These are phyloP conservation scores for Eucalyptus pauciflora DNA, from an alignment of 345 rosid species.

Conservation along the genomic window DNA sequence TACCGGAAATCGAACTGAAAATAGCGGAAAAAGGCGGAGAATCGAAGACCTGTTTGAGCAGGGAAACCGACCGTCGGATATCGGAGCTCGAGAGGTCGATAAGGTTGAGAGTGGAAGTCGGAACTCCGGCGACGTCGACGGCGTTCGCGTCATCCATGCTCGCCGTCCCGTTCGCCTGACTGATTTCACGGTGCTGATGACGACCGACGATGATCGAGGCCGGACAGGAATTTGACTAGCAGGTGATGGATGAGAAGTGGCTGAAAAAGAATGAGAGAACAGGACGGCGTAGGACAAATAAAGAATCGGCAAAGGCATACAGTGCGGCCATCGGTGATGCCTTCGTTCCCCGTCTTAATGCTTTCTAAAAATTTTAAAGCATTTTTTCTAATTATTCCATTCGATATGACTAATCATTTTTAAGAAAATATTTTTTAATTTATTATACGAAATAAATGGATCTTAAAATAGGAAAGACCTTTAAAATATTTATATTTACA, in stretches of 20 bases:
- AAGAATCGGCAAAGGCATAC: neutral
- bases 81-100: neutral
- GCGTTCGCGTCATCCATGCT: neutral
- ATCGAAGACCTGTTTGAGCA: constrained; percentile 1
- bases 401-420: too few species aligned
- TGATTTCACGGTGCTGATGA: neutral
- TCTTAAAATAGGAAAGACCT: too few species aligned
- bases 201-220: neutral
- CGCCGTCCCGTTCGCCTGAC: neutral
- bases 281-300: too few species aligned
- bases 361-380: too few species aligned
- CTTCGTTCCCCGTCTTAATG: too few species aligned
- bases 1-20: neutral
- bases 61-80: constrained; percentile 14
- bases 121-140: neutral
- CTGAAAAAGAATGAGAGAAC: too few species aligned
- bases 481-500: too few species aligned
- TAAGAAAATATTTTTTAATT: too few species aligned
- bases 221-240: neutral
- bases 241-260: too few species aligned
- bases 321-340: too few species aligned
- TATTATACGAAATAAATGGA: too few species aligned
- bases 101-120: neutral
- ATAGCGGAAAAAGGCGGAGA: neutral
- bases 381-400: too few species aligned